Evolutionary conservation across 108 stramenopile genomes (phyloP).

Genomic region (Nannochloropsis salina): DNA sequence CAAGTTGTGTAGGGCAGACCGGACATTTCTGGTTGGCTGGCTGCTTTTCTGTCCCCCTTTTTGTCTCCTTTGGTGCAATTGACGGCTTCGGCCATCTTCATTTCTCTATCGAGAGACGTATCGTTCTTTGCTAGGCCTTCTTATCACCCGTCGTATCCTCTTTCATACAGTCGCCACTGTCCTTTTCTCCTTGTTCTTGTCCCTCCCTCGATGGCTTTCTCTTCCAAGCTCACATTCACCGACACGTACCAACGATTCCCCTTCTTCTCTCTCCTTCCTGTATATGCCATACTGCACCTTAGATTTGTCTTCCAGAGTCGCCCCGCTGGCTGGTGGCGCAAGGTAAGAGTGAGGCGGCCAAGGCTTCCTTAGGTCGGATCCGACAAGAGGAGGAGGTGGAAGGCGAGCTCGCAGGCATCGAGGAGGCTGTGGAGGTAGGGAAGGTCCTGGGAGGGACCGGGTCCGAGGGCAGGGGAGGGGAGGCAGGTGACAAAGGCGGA

Average conservation of each 20-base stretch:
- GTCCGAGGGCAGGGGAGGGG: too few species aligned
- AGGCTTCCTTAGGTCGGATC: slow-evolving; percentile 31
- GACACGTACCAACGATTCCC: not conserved
- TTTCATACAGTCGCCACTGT: not conserved
- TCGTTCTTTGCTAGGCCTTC: too few species aligned
- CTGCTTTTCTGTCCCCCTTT: too few species aligned
- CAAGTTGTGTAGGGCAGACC: too few species aligned
- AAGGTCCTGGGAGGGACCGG: slow-evolving; percentile 15
- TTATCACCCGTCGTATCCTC: too few species aligned
- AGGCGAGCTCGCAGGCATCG: slow-evolving; percentile 35
- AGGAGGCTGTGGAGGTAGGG: slow-evolving; percentile 28
- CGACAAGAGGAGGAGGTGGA: slow-evolving; percentile 45
- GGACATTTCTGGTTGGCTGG: too few species aligned
- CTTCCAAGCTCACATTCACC: not conserved
- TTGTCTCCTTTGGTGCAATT: too few species aligned
- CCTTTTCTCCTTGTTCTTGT: not conserved
- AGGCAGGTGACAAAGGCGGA: too few species aligned
- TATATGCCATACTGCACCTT: not conserved
- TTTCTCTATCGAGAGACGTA: too few species aligned
- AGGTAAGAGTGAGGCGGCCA: slow-evolving; percentile 38
- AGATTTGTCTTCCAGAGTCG: slow-evolving; percentile 44
- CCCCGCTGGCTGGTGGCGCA: slow-evolving; percentile 51
- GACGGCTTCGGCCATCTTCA: too few species aligned
- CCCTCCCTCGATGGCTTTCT: not conserved
- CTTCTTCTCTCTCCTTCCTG: not conserved